These are phyloP conservation scores for Dissophora globulifera DNA, from an alignment of 192 early-diverging fungal genomes.

Conservation along the genomic window DNA sequence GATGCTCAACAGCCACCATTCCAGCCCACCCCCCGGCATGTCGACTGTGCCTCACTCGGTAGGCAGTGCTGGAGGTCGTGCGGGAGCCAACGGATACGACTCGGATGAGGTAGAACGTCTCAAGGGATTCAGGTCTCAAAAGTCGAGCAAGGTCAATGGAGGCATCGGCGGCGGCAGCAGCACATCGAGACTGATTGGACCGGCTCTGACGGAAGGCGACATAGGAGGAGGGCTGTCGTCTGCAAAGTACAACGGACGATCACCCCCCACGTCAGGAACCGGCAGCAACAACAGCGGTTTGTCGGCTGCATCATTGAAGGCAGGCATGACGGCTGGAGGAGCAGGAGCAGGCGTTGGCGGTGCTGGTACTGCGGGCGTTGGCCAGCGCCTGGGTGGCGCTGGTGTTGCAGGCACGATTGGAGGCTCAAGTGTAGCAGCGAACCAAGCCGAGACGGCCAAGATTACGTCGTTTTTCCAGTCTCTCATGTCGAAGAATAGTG, in stretches of 20 bases:
- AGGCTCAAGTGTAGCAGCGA: slow-evolving; percentile 30
- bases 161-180: slow-evolving; percentile 2
- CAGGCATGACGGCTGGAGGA: slow-evolving; percentile 24
- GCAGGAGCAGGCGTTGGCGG: background rate
- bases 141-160: slow-evolving; percentile 35
- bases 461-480: slow-evolving; percentile 93
- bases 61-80: slow-evolving; percentile 6
- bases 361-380: background rate
- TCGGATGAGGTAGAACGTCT: slow-evolving; percentile 32
- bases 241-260: slow-evolving; percentile 13
- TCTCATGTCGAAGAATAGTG: slow-evolving; percentile 73
- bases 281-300: background rate
- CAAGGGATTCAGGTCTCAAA: slow-evolving; percentile 20
- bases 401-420: slow-evolving; percentile 1
- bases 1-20: slow-evolving; percentile 47
- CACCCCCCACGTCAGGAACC: slow-evolving; percentile 4
- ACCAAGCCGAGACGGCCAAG: slow-evolving; percentile 75
- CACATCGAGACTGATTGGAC: slow-evolving; percentile 27
- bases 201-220: slow-evolving; percentile 16
- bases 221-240: background rate
- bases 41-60: background rate
- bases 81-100: slow-evolving; percentile 27
- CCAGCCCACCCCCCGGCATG: slow-evolving; percentile 42
- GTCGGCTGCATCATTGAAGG: background rate
- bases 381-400: too few species aligned